Evolutionary conservation across 495 filamentous ascomycete species (phyloP).

Genomic region (Lepidopterella palustris): DNA sequence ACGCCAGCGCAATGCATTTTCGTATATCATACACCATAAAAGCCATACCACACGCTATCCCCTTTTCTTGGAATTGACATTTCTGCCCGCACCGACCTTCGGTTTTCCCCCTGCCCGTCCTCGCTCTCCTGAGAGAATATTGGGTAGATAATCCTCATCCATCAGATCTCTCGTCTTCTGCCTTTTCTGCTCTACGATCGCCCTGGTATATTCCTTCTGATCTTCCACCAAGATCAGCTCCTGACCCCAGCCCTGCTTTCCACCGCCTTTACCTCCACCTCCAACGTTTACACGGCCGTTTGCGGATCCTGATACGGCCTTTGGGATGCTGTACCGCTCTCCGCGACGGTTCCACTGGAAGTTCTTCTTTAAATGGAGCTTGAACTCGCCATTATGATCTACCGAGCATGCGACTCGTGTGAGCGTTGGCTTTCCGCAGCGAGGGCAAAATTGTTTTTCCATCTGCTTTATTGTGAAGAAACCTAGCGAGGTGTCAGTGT

Average conservation of each 20-base stretch:
- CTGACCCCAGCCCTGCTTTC: conserved; percentile 80
- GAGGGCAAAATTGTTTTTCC: conserved; percentile 85
- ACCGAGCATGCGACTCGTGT: conserved; percentile 83
- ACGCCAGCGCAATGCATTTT: not conserved
- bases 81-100: conserved; percentile 77
- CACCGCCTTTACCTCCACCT: conserved; percentile 68
- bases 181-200: conserved; percentile 54
- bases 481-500: too few relatives aligned
- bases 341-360: conserved; percentile 94
- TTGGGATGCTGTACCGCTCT: conserved; percentile 83
- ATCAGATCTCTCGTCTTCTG: conserved; percentile 72
- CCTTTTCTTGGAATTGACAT: conserved; percentile 72
- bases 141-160: conserved; percentile 87
- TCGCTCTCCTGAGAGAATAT: conserved; percentile 70
- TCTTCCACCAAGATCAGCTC: conserved; percentile 84
- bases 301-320: conserved; percentile 72
- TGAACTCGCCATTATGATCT: conserved; percentile 70
- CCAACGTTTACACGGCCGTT: conserved; percentile 56
- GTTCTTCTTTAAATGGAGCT: conserved; percentile 84
- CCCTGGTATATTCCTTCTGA: conserved; percentile 83
- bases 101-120: conserved; percentile 56
- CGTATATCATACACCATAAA: not conserved
- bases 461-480: conserved; percentile 81
- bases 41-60: not conserved
- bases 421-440: conserved; percentile 81